phyloP scores from a whole-genome alignment of 306 rosid species.

The Albizia julibrissin region DNA sequence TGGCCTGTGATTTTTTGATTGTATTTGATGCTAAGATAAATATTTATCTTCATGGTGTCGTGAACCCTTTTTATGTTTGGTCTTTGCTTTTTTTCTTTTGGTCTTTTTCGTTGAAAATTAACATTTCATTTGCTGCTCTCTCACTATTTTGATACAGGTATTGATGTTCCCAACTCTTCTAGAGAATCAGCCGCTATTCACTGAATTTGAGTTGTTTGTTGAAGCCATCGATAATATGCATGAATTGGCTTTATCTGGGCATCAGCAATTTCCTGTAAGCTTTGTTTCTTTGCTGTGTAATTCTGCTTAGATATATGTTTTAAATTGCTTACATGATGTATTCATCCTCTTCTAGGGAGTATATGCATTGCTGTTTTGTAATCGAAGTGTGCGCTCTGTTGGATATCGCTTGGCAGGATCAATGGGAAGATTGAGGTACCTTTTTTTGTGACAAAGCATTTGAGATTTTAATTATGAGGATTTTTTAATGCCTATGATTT shows the following conservation, averaged over 20 bases:
- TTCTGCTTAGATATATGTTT: slow-evolving; percentile 26
- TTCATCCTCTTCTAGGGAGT: slow-evolving; percentile 68
- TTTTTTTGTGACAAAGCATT: slow-evolving; percentile 22
- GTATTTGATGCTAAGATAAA: slow-evolving; percentile 10
- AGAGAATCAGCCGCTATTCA: slow-evolving; percentile 71
- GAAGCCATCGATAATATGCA: slow-evolving; percentile 87
- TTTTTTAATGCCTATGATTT: slow-evolving; percentile 27
- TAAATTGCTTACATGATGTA: slow-evolving; percentile 28
- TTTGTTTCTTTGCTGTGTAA: slow-evolving; percentile 19
- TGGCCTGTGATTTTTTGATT: slow-evolving; percentile 11
- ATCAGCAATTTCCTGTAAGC: slow-evolving; percentile 92
- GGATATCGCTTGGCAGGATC: slow-evolving; percentile 90
- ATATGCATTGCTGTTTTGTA: slow-evolving; percentile 88
- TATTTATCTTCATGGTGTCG: slow-evolving; percentile 4
- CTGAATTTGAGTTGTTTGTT: slow-evolving; percentile 86
- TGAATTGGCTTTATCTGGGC: slow-evolving; percentile 85
- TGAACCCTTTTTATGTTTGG: neutral
- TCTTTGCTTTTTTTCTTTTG: slow-evolving; percentile 18
- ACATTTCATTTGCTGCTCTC: neutral
- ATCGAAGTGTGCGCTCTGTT: slow-evolving; percentile 88
- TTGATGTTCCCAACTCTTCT: slow-evolving; percentile 84
- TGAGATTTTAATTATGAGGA: slow-evolving; percentile 30
- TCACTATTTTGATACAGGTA: slow-evolving; percentile 54
- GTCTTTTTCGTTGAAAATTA: slow-evolving; percentile 9
- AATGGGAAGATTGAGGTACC: slow-evolving; percentile 89